These are phyloP conservation scores for Misopates orontium DNA, from an alignment of 257 asterid species.

Conservation along the genomic window DNA sequence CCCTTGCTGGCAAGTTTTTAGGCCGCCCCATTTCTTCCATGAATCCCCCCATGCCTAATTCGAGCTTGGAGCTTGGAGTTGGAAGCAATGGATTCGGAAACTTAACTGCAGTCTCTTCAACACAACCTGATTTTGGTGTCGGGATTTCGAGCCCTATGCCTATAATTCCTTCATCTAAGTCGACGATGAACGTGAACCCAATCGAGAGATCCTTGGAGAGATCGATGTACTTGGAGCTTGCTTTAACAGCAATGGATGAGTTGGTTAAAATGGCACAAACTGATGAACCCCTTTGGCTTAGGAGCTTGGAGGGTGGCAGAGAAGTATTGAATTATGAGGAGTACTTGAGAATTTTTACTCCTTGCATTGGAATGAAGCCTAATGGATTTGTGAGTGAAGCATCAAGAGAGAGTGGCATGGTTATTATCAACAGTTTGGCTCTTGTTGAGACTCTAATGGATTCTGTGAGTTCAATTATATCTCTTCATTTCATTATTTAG, in stretches of 20 bases:
- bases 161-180: slow-evolving; percentile 29
- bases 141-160: slow-evolving; percentile 43
- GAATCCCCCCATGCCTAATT: slow-evolving; percentile 42
- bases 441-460: slow-evolving; percentile 64
- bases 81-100: slow-evolving; percentile 58
- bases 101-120: slow-evolving; percentile 30
- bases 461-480: slow-evolving; percentile 52
- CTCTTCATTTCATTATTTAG: not conserved
- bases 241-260: slow-evolving; percentile 86
- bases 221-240: slow-evolving; percentile 83
- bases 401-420: slow-evolving; percentile 49
- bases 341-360: slow-evolving; percentile 38
- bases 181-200: slow-evolving; percentile 23
- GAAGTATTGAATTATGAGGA: slow-evolving; percentile 52
- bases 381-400: slow-evolving; percentile 53
- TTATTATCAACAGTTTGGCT: slow-evolving; percentile 49
- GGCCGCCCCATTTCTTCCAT: slow-evolving; percentile 44
- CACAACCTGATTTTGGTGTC: slow-evolving; percentile 41
- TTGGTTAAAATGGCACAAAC: slow-evolving; percentile 72
- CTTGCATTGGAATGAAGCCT: slow-evolving; percentile 51
- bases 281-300: slow-evolving; percentile 78
- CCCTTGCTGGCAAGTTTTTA: slow-evolving; percentile 46
- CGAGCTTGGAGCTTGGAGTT: slow-evolving; percentile 76
- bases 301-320: slow-evolving; percentile 56
- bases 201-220: slow-evolving; percentile 64